Evolutionary conservation across 148 eudicot genomes (phyloP), one percentile per base, ranked within the genome.

Genomic region (Cornus florida): DNA sequence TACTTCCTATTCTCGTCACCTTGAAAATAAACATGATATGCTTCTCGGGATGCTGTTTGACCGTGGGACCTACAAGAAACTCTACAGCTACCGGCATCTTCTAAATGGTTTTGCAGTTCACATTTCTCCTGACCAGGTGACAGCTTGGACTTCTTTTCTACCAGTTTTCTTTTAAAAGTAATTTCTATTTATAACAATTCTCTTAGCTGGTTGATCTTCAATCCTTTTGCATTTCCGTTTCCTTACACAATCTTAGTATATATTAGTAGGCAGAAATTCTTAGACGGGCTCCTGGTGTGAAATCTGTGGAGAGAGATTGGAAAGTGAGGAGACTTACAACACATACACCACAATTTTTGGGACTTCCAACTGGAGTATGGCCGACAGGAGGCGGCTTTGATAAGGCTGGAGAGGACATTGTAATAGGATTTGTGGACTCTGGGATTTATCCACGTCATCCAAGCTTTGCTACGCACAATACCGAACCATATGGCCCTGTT

Each of bases 341-440:
- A 4, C 99, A 96, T 81, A 96, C 99, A 7, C 99, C 99, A n/a
- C 85, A 93, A 76, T 96, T 96, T 83, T 74, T 96, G 86, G 99
- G 99, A 69, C 95, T 96, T 79, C 99, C 99, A 50, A 96, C 99
- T 59, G 97, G 94, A 80, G 99, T 93, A 48, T 96, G 99, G 99
- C 99, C 98, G 1, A 92, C 97, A 68, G 97, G 95, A 74, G 99
- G 98, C 67, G 99, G 99, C 22, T 90, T 86, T 71, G 94, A 89
- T 57, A 89, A 85, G 79, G 98, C 98, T 12, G 99, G 99, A 80
- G 98, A 96, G 79, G 92, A 88, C 84, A 89, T 96, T 82, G 94
- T 96, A 31, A 96, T 96, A 22, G 99, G 97, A 32, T 93, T 96
- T 85, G 86, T 96, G 53, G 99, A 96, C 81, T 93, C 99, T 8